Evolutionary conservation across 2,329 filamentous ascomycete genomes (phyloP), one percentile per base, ranked within the genome.

Genomic region (Colletotrichum gloeosporioides): DNA sequence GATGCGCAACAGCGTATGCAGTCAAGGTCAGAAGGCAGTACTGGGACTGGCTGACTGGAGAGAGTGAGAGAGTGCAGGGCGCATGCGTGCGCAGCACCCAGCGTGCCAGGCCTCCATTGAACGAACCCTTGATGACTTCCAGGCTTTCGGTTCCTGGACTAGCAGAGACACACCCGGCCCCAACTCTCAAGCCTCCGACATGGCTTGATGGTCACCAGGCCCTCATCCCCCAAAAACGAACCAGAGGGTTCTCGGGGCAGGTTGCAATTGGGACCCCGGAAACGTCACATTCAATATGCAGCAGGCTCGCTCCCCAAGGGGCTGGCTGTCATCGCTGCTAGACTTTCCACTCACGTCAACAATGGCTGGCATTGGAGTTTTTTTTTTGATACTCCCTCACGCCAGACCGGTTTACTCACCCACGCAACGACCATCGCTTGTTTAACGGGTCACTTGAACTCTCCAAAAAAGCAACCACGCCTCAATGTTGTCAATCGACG

Each of bases 221-320:
- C 36, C 16, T 44, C 36, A 16, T 44, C 36, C 36, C 16, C 36
- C 36, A 8, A 73, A 25, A 64, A 18, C 29, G 34, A 66, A 34
- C 55, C 25, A 39, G 29, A 18, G 62, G 29, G n/a, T 15, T 67
- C 16, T 76, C n/a, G 39, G 57, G 55, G n/a, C 27, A 69, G 57
- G 64, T 61, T 65, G 65, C 71, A 66, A 62, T 65, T 36, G 36
- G 65, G 74, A 76, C 70, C 71, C 65, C 69, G 39, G 55, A 69
- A 69, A 74, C 64, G 70, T 76, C 74, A 69, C 71, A 65, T 76
- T 69, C n/a, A n/a, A n/a, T n/a, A n/a, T 59, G 53, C 63, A 44
- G 39, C 44, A 44, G 36, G 36, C 36, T 44, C 36, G 53, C 22
- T 59, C n/a, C 49, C 61, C 18, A 61, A 32, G 32, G 62, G 62